A percentile compares a stretch with the other conserved stretches of the same genome.
Evolutionary conservation across 2,329 filamentous ascomycete species (phyloP).

Genomic region (Metarhizium brunneum): DNA sequence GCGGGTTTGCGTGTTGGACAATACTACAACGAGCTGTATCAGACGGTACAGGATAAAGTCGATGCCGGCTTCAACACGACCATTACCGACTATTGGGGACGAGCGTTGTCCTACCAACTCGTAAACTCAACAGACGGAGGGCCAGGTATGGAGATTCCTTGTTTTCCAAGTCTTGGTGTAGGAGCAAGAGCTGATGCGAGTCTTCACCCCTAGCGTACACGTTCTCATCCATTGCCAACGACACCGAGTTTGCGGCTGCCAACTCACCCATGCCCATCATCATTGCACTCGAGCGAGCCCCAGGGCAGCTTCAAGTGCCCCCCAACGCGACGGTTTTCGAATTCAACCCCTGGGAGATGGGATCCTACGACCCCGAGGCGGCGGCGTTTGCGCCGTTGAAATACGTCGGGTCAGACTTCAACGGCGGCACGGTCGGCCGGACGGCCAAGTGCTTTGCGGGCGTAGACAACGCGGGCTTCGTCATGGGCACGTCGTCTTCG

Average conservation of each 20-base stretch:
- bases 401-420: constrained; percentile 67
- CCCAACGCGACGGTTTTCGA: constrained; percentile 70
- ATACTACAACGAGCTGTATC: constrained; percentile 53
- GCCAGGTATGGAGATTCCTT: constrained; percentile 25
- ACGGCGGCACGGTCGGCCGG: constrained; percentile 45
- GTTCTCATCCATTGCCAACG: constrained; percentile 54
- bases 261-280: constrained; percentile 65
- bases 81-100: constrained; percentile 75
- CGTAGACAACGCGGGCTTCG: constrained; percentile 72
- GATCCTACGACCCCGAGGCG: constrained; percentile 64
- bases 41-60: constrained; percentile 50
- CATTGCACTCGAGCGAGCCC: constrained; percentile 57
- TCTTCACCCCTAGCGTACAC: constrained; percentile 46
- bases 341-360: constrained; percentile 73
- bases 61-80: constrained; percentile 48
- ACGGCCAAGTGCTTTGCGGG: constrained; percentile 60
- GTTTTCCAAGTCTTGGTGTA: background rate
- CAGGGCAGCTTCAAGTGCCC: constrained; percentile 41
- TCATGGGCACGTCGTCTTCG: constrained; percentile 79
- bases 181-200: background rate
- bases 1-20: constrained; percentile 16
- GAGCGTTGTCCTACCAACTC: constrained; percentile 68
- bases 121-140: constrained; percentile 64
- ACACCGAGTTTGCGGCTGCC: constrained; percentile 51
- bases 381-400: constrained; percentile 62